Evolutionary conservation across 2,329 filamentous ascomycete genomes (phyloP).

Genomic region (Didymella sp.): DNA sequence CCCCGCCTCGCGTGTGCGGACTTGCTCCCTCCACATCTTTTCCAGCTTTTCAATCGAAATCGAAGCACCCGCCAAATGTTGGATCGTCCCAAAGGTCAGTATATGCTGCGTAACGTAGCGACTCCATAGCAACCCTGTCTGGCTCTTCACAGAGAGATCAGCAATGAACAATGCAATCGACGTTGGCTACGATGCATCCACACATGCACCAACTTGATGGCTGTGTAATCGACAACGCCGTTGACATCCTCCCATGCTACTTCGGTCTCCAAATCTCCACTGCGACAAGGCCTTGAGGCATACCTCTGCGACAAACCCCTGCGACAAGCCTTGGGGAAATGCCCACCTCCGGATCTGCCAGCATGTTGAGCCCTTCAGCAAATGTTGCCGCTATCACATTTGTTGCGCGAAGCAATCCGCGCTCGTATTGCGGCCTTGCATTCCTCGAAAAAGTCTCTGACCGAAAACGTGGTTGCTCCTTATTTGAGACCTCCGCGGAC

Average conservation of each 20-base stretch:
- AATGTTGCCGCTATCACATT: background rate
- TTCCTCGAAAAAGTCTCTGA: background rate
- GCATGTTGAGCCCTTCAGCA: background rate
- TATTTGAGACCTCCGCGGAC: background rate
- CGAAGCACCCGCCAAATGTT: background rate
- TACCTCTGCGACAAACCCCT: slow-evolving; percentile 13
- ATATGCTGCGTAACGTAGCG: slow-evolving; percentile 7
- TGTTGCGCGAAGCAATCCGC: background rate
- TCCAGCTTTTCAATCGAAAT: background rate
- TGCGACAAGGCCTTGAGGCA: slow-evolving; percentile 4
- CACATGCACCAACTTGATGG: slow-evolving; percentile 2
- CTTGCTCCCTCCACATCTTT: slow-evolving; percentile 14
- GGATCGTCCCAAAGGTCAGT: slow-evolving; percentile 4
- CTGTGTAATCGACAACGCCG: background rate
- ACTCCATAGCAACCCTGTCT: slow-evolving; percentile 11
- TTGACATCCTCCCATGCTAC: background rate
- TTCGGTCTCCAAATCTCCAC: slow-evolving; percentile 1
- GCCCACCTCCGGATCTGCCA: background rate
- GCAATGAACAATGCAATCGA: slow-evolving; percentile 15
- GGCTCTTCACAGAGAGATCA: slow-evolving; percentile 11
- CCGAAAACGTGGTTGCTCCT: background rate
- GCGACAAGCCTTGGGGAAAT: slow-evolving; percentile 1
- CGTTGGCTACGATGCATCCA: slow-evolving; percentile 3
- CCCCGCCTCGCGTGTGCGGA: slow-evolving; percentile 36
- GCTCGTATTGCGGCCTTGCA: background rate